Percentiles rank a stretch among this genome's conserved stretches.
These are phyloP conservation scores for Penicillium expansum DNA, from an alignment of 2,329 filamentous ascomycete genomes.

Conservation along the genomic window DNA sequence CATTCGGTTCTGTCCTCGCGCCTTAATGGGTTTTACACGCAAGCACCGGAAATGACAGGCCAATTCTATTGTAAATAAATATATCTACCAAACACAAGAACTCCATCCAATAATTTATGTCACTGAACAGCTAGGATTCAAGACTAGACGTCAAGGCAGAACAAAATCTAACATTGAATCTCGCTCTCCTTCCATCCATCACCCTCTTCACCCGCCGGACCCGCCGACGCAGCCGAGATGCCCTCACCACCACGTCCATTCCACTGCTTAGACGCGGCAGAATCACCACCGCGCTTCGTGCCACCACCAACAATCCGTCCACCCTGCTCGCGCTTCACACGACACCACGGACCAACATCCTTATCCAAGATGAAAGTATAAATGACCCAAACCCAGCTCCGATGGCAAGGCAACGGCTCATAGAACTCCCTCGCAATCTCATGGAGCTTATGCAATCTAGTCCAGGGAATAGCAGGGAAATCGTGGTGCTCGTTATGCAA, in stretches of 20 bases:
- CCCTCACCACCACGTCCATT: slow-evolving; percentile 44
- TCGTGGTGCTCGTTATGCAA: slow-evolving; percentile 99
- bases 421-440: slow-evolving; percentile 89
- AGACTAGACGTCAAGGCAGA: slow-evolving; percentile 8
- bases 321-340: slow-evolving; percentile 87
- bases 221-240: slow-evolving; percentile 45
- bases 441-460: slow-evolving; percentile 72
- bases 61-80: background rate
- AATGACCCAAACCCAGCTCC: slow-evolving; percentile 88
- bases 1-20: background rate
- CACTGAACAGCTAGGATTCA: background rate
- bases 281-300: slow-evolving; percentile 6
- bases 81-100: background rate
- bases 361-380: slow-evolving; percentile 95
- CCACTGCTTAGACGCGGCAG: slow-evolving; percentile 7
- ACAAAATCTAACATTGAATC: slow-evolving; percentile 57
- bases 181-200: slow-evolving; percentile 67
- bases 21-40: no score
- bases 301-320: slow-evolving; percentile 57
- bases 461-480: slow-evolving; percentile 97
- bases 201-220: slow-evolving; percentile 47
- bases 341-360: slow-evolving; percentile 82
- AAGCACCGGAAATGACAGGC: background rate
- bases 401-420: slow-evolving; percentile 76
- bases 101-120: background rate